phyloP scores from a whole-genome alignment of 768 basidiomycete genomes.

The Suillus brevipes region DNA sequence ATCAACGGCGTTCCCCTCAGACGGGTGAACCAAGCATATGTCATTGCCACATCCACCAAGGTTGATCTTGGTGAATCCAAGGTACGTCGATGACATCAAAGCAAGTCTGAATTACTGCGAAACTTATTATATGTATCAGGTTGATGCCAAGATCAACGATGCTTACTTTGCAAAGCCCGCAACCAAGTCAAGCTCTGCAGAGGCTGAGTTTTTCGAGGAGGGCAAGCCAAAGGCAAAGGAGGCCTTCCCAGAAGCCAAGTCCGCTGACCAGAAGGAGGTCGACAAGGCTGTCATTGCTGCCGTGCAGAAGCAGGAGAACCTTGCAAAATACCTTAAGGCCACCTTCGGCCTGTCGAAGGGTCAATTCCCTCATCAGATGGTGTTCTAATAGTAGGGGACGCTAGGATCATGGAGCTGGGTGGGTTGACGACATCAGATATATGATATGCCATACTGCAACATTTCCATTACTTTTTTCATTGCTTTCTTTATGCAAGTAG shows the following conservation, averaged over 20 bases:
- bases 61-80: slow-evolving; percentile 74
- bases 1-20: slow-evolving; percentile 97
- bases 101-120: background rate
- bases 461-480: slow-evolving; percentile 16
- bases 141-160: slow-evolving; percentile 91
- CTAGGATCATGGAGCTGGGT: slow-evolving; percentile 17
- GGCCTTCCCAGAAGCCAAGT: slow-evolving; percentile 82
- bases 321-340: slow-evolving; percentile 90
- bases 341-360: slow-evolving; percentile 95
- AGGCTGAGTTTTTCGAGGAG: slow-evolving; percentile 96
- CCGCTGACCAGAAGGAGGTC: slow-evolving; percentile 86
- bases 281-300: slow-evolving; percentile 79
- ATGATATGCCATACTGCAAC: slow-evolving; percentile 26
- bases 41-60: slow-evolving; percentile 96
- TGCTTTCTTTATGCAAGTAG: slow-evolving; percentile 16
- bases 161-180: slow-evolving; percentile 87
- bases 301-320: slow-evolving; percentile 87
- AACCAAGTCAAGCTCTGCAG: slow-evolving; percentile 75
- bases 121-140: slow-evolving; percentile 40
- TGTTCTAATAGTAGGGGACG: slow-evolving; percentile 58
- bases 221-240: slow-evolving; percentile 91
- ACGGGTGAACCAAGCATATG: slow-evolving; percentile 98
- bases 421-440: slow-evolving; percentile 22
- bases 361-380: slow-evolving; percentile 93
- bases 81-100: slow-evolving; percentile 45